These are phyloP conservation scores for Eimeria mitis DNA, from an alignment of 169 alveolate genomes.

Conservation along the genomic window DNA sequence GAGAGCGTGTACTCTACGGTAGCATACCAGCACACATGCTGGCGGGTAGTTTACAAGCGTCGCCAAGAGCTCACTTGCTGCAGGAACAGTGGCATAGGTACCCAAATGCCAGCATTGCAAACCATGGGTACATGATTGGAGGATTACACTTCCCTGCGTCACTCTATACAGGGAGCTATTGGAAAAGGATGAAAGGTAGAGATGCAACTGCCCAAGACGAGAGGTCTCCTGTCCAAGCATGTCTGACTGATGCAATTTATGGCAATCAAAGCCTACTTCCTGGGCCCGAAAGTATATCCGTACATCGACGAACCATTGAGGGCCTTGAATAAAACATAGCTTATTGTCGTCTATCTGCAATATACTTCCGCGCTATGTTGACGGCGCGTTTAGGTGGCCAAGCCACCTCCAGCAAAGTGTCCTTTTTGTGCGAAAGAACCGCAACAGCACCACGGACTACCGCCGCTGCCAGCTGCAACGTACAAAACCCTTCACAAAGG, in stretches of 20 bases:
- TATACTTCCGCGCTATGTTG: background rate
- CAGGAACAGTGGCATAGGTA: background rate
- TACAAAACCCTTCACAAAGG: background rate
- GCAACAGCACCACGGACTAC: background rate
- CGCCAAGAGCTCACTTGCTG: slow-evolving; percentile 2
- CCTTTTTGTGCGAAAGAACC: background rate
- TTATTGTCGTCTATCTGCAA: background rate
- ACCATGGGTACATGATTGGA: background rate
- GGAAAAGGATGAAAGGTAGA: background rate
- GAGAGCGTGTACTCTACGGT: background rate
- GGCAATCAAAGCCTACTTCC: background rate
- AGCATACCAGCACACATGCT: background rate
- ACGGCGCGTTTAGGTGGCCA: background rate
- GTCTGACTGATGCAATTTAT: too few species aligned
- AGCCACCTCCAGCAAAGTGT: too few species aligned
- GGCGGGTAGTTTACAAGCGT: background rate
- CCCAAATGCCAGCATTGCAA: background rate
- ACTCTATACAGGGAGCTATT: background rate
- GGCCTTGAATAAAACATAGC: background rate
- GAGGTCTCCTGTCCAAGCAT: too few species aligned
- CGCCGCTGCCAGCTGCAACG: background rate
- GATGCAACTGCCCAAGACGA: too few species aligned
- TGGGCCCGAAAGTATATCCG: background rate
- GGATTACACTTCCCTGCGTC: background rate
- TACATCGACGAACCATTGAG: background rate